Evolutionary conservation across 345 rosid species (phyloP).

Genomic region (Salix caprea): DNA sequence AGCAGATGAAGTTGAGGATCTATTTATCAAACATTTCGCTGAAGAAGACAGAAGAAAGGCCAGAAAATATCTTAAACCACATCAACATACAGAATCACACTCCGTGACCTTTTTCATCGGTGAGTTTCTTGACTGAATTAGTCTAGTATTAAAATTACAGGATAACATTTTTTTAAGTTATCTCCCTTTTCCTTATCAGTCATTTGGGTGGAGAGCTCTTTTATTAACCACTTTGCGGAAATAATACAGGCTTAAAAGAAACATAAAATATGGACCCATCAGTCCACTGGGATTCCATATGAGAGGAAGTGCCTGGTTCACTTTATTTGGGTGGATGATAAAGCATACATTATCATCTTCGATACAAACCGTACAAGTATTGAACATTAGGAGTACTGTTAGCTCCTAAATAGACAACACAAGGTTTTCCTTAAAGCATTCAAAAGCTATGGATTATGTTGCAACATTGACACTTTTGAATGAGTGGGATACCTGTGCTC

Average conservation of each 20-base stretch:
- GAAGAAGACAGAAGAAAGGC: conserved; percentile 82
- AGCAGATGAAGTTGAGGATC: conserved; percentile 83
- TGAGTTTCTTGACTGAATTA: conserved; percentile 29
- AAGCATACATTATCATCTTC: conserved; percentile 26
- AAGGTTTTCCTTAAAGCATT: background rate
- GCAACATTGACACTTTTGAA: conserved; percentile 2
- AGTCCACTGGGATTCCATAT: conserved; percentile 31
- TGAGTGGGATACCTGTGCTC: background rate
- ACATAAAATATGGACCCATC: conserved; percentile 39
- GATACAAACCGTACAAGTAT: conserved; percentile 11
- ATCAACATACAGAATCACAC: conserved; percentile 79
- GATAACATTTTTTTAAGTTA: conserved; percentile 5
- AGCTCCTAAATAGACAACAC: conserved; percentile 4
- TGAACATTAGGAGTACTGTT: conserved; percentile 12
- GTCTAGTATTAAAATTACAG: background rate
- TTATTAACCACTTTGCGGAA: conserved; percentile 22
- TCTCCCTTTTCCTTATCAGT: background rate
- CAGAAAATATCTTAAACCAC: conserved; percentile 83
- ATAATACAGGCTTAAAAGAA: conserved; percentile 19
- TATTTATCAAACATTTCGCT: conserved; percentile 76
- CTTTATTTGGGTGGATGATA: conserved; percentile 47
- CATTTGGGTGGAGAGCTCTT: conserved; percentile 26
- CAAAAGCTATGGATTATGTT: background rate
- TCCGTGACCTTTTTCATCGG: conserved; percentile 88
- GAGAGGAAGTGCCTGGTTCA: conserved; percentile 26